Percentiles rank a stretch among this genome's conserved stretches.
These are phyloP conservation scores for Apium graveolens DNA, from an alignment of 129 eudicot genomes.

Conservation along the genomic window DNA sequence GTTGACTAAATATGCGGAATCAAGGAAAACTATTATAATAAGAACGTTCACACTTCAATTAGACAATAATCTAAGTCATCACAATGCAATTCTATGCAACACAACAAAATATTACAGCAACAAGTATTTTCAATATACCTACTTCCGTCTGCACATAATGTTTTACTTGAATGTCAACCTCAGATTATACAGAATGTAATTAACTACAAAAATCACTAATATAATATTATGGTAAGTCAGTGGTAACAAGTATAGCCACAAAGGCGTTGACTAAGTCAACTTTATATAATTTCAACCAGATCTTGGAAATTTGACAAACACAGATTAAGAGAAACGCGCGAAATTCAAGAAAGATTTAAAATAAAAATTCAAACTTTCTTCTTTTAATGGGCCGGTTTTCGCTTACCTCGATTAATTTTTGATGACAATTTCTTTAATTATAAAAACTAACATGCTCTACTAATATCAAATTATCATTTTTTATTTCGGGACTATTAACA, in stretches of 20 bases:
- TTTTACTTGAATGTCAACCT: no score
- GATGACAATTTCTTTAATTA: not conserved
- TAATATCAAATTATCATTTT: no score
- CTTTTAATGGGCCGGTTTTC: no score
- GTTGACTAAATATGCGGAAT: not conserved
- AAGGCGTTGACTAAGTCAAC: constrained; percentile 53
- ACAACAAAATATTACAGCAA: not conserved
- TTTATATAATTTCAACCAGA: constrained; percentile 30
- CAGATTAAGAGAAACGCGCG: constrained; percentile 38
- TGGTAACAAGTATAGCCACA: not conserved
- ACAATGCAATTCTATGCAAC: not conserved
- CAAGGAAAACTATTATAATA: not conserved
- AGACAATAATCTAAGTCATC: not conserved
- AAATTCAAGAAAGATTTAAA: constrained; percentile 30
- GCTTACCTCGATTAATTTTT: no score
- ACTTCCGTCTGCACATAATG: not conserved
- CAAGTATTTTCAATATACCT: not conserved
- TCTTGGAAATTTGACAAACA: constrained; percentile 24
- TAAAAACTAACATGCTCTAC: not conserved
- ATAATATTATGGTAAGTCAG: not conserved
- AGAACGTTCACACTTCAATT: not conserved
- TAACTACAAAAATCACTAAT: constrained; percentile 16
- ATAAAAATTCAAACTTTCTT: constrained; percentile 8
- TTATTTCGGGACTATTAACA: constrained; percentile 22
- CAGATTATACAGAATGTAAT: no score